phyloP scores from a whole-genome alignment of 2,329 filamentous ascomycete genomes.

The Arthrobotrys musiformis region DNA sequence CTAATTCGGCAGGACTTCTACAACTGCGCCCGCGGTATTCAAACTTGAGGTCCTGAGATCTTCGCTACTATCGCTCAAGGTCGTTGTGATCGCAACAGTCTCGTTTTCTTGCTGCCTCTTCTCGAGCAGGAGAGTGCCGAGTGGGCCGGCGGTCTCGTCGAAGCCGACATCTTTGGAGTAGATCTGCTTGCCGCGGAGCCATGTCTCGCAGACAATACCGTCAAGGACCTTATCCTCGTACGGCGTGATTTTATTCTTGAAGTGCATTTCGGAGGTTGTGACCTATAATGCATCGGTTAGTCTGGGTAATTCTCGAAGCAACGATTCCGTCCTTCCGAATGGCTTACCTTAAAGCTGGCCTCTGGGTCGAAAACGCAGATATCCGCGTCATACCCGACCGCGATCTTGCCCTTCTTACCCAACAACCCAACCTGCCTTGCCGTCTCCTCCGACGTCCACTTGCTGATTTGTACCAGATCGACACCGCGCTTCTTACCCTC shows the following conservation, averaged over 20 bases:
- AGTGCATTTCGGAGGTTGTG: slow-evolving; percentile 81
- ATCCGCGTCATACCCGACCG: slow-evolving; percentile 86
- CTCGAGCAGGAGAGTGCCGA: slow-evolving; percentile 68
- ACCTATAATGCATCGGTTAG: slow-evolving; percentile 60
- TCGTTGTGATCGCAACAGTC: slow-evolving; percentile 39
- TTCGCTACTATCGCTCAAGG: slow-evolving; percentile 9
- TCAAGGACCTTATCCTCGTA: slow-evolving; percentile 84
- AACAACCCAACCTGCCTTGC: slow-evolving; percentile 87
- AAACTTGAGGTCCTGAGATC: slow-evolving; percentile 14
- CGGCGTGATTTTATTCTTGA: slow-evolving; percentile 90
- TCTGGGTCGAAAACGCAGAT: slow-evolving; percentile 90
- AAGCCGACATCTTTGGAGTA: slow-evolving; percentile 73
- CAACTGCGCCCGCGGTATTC: slow-evolving; percentile 7
- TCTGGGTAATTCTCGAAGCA: not conserved
- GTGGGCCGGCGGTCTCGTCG: slow-evolving; percentile 68
- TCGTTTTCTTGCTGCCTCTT: slow-evolving; percentile 56
- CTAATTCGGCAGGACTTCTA: slow-evolving; percentile 32
- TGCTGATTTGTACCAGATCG: slow-evolving; percentile 79
- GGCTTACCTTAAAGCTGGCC: slow-evolving; percentile 78
- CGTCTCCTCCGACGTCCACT: slow-evolving; percentile 86
- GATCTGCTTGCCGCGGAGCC: slow-evolving; percentile 80
- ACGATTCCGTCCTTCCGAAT: slow-evolving; percentile 10
- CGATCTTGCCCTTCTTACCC: slow-evolving; percentile 81
- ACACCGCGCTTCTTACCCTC: slow-evolving; percentile 73
- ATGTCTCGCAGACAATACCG: slow-evolving; percentile 85